Evolutionary conservation across 1,139 yeast species (phyloP).

Genomic region (Geotrichum histeridarum): DNA sequence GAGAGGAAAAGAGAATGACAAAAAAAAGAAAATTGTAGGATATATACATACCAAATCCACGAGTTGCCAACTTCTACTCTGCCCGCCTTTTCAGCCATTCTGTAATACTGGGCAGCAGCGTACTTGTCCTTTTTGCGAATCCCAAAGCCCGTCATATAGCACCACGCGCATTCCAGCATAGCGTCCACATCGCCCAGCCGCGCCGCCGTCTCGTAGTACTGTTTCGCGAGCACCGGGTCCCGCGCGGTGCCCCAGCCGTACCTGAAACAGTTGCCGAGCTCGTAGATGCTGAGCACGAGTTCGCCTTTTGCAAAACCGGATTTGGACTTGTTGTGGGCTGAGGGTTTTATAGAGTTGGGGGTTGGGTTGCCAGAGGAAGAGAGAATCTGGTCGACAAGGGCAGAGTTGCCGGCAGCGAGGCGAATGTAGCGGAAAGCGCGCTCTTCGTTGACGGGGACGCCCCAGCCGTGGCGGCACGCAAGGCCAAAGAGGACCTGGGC

Average conservation of each 20-base stretch:
- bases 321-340: slow-evolving; percentile 3
- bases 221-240: slow-evolving; percentile 31
- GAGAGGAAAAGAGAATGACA: too few species aligned
- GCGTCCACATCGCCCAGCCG: slow-evolving; percentile 37
- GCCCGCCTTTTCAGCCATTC: slow-evolving; percentile 34
- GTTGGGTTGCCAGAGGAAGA: slow-evolving; percentile 8
- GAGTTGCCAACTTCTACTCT: slow-evolving; percentile 35
- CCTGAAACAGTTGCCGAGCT: slow-evolving; percentile 36
- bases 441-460: slow-evolving; percentile 27
- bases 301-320: slow-evolving; percentile 30
- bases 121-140: slow-evolving; percentile 32
- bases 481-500: slow-evolving; percentile 36
- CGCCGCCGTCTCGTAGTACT: slow-evolving; percentile 36
- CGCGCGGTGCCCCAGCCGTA: slow-evolving; percentile 37
- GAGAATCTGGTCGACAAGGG: slow-evolving; percentile 25
- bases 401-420: slow-evolving; percentile 31
- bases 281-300: slow-evolving; percentile 33
- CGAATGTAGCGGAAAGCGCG: slow-evolving; percentile 30
- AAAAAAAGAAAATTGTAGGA: slow-evolving; percentile 8
- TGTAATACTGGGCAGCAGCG: slow-evolving; percentile 32
- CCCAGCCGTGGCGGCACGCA: slow-evolving; percentile 38
- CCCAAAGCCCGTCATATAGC: slow-evolving; percentile 34
- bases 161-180: slow-evolving; percentile 33
- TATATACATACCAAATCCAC: slow-evolving; percentile 36
- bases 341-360: slow-evolving; percentile 8